A percentile compares a stretch with the other conserved stretches of the same genome.
Evolutionary conservation across 768 basidiomycete genomes (phyloP).

Genomic region (Russula lepida): DNA sequence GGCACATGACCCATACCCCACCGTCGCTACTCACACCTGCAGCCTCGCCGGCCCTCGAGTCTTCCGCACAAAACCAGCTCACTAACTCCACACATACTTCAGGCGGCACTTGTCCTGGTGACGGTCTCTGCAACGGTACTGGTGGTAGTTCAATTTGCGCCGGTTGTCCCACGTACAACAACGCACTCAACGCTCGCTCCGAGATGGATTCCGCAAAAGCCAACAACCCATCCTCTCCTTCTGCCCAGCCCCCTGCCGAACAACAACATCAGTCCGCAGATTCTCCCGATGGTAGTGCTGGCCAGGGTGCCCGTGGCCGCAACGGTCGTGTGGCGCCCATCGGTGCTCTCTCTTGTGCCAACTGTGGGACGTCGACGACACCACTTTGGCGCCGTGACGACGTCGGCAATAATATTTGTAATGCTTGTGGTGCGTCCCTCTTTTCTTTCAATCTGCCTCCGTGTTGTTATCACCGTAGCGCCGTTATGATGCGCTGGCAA

Average conservation of each 20-base stretch:
- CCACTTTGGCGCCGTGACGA: constrained; percentile 87
- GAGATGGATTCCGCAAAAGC: constrained; percentile 28
- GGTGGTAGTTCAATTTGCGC: constrained; percentile 89
- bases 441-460: constrained; percentile 21
- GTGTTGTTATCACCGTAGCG: constrained; percentile 12
- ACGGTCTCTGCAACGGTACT: constrained; percentile 95
- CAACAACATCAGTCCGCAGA: constrained; percentile 13
- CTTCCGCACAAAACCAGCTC: constrained; percentile 21
- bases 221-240: constrained; percentile 23
- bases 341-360: constrained; percentile 76
- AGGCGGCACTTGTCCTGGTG: constrained; percentile 89
- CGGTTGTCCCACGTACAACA: constrained; percentile 97
- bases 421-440: constrained; percentile 76
- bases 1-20: constrained; percentile 28
- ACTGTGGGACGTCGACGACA: constrained; percentile 84
- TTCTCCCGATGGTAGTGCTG: constrained; percentile 12
- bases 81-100: constrained; percentile 21
- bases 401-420: constrained; percentile 89
- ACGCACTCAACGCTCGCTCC: constrained; percentile 45
- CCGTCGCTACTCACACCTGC: constrained; percentile 27
- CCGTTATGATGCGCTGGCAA: constrained; percentile 16
- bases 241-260: constrained; percentile 22
- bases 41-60: constrained; percentile 28
- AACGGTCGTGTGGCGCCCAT: constrained; percentile 35
- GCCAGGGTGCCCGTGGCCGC: constrained; percentile 11